A percentile compares a stretch with the other conserved stretches of the same genome.
These are phyloP conservation scores for Aspergillus brunneoviolaceus DNA, from an alignment of 2,329 filamentous ascomycete species.

Conservation along the genomic window DNA sequence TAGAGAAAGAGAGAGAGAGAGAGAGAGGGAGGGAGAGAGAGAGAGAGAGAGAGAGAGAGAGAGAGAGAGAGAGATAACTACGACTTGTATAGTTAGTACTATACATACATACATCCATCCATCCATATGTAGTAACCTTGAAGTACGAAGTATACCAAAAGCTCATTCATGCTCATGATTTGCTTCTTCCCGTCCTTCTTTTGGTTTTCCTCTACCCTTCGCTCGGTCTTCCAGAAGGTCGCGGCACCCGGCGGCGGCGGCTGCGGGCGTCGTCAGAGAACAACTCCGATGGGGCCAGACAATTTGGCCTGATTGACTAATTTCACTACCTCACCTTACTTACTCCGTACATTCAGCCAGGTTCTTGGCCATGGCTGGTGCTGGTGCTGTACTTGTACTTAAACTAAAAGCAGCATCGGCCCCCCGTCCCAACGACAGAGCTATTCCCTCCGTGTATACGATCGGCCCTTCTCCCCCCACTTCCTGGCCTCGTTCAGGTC, in stretches of 20 bases:
- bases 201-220: conserved; percentile 13
- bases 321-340: too few species aligned
- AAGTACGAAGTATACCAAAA: too few species aligned
- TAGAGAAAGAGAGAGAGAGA: conserved; percentile 4
- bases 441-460: not conserved
- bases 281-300: not conserved
- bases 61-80: conserved; percentile 1
- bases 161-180: too few species aligned
- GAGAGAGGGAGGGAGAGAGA: not conserved
- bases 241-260: conserved; percentile 14
- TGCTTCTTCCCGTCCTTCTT: not conserved
- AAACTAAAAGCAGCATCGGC: not conserved
- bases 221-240: conserved; percentile 25
- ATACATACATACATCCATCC: too few species aligned
- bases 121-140: too few species aligned
- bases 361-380: too few species aligned
- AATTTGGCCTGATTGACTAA: not conserved
- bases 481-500: not conserved
- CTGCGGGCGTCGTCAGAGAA: conserved; percentile 12
- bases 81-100: not conserved
- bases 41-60: conserved; percentile 4
- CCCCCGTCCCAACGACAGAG: not conserved
- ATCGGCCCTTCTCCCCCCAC: conserved; percentile 4
- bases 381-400: not conserved
- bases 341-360: too few species aligned